Evolutionary conservation across 1,139 yeast genomes (phyloP), one percentile per base, ranked within the genome.

Genomic region (Scheffersomyces illinoinensis): DNA sequence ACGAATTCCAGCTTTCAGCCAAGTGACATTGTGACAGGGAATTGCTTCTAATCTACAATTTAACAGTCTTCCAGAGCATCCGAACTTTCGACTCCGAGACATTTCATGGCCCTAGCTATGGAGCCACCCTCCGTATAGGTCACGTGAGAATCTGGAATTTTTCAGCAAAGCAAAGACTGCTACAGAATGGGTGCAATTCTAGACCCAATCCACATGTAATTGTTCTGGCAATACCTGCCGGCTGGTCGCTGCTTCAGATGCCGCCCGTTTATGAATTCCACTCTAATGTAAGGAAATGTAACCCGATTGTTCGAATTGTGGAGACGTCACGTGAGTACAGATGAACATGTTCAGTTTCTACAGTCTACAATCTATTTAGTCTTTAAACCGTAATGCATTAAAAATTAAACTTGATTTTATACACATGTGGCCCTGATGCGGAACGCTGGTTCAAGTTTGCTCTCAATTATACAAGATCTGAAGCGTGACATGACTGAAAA

Each of bases 361-460:
- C 10, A 12, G 8, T 48, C 51, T 48, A 48, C 51, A 48, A 19
- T 33, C 43, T 33, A 33, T 17, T 7, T 33, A 33, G 43, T 33
- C 43, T 33, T 33, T 33, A 48, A 48, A 48, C 51, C 51, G 51
- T 48, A 48, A 48, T 48, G 51, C 51, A 48, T 48, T 48, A 48
- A 48, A 48, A 48, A 48, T 48, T 48, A 48, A 20, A 48, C 51
- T 48, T 20, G 51, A 33, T 48, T 48, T 48, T 48, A 48, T 48
- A 48, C 51, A 48, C 43, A 33, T 33, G 43, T 33, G 43, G 43
- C 43, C 17, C 43, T 33, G 43, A 33, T 33, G 43, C 43, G 10
- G 43, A 33, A 33, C 43, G 43, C 43, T 33, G 43, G 43, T 33
- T 33, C 43, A 33, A 33, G 43, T 33, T 33, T 33, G 43, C 43